Evolutionary conservation across 2,329 filamentous ascomycete genomes (phyloP), one percentile per base, ranked within the genome.

Genomic region (Claviceps pusilla): DNA sequence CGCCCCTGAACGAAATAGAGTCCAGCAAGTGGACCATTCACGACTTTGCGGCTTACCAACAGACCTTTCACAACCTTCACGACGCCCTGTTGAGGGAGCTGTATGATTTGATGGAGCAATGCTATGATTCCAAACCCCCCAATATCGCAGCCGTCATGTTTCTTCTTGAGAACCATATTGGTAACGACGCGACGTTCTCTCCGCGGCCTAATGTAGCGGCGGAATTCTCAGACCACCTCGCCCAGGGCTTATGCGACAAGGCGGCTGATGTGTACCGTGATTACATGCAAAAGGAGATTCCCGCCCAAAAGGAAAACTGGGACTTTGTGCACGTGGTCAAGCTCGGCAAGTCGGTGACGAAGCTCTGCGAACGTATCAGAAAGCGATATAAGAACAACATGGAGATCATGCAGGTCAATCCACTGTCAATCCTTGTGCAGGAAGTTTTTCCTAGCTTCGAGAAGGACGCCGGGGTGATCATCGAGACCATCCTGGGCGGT

Each of bases 321-420:
- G 82, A 96, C 60, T 91, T 95, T 66, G 86, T 80, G 58, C 88
- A 97, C 67, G 85, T 97, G 55, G 89, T 96, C 56, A 82, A 90
- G 64, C 79, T 98, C 29, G 89, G 90, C 16, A 88, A 93, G 65
- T 82, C 83, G 0, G 88, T 97, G 5, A 84, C 89, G 50, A 89
- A 87, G 60, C 76, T 96, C 37, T 88, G 86, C 58, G 84, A 95
- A 62, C 87, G 85, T 65, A 94, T 96, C 52, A 85, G 89, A 67
- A 97, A 97, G 71, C 82, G 91, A 50, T 98, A 95, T 69, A 82
- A 82, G 62, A 91, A 87, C 62, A 93, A 86, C 56, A 88, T 88
- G 0, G 84, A 89, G 58, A 86, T 97, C 56, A 85, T 95, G 82
- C 89, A 89, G 1, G 76, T 78, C 33, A 77, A 77, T 56, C 76